Percentiles rank a stretch among this genome's conserved stretches.
These are phyloP conservation scores for Capsicum pubescens DNA, from an alignment of 257 asterid species.

Conservation along the genomic window DNA sequence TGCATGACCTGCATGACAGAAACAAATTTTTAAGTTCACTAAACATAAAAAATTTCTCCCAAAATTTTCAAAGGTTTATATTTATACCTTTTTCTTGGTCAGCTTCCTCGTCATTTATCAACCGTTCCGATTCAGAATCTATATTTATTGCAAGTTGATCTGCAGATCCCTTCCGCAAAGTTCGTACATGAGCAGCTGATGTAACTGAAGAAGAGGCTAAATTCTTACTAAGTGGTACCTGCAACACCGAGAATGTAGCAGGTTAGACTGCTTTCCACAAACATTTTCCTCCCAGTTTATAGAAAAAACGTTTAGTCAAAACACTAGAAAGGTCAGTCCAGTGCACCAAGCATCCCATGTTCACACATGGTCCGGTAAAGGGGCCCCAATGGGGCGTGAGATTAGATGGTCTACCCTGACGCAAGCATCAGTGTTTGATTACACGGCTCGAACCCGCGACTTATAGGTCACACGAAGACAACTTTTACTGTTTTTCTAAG, in stretches of 20 bases:
- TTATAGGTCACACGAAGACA: conserved; percentile 20
- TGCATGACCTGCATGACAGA: conserved; percentile 67
- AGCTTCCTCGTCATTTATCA: conserved; percentile 57
- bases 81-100: conserved; percentile 85
- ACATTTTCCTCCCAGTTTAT: conserved; percentile 21
- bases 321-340: not conserved
- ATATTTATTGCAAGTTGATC: conserved; percentile 89
- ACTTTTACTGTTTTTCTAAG: not conserved
- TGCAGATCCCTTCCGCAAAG: conserved; percentile 82
- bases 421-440: not conserved
- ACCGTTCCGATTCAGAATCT: conserved; percentile 78
- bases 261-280: not conserved
- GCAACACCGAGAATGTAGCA: conserved; percentile 42
- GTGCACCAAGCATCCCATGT: not conserved
- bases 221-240: conserved; percentile 66
- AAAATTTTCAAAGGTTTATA: not conserved
- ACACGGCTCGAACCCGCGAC: not conserved
- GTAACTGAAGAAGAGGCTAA: conserved; percentile 55
- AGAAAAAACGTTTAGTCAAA: not conserved
- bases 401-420: not conserved
- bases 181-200: conserved; percentile 85
- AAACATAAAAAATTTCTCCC: not conserved
- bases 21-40: conserved; percentile 25
- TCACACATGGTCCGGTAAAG: not conserved
- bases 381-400: not conserved